These are phyloP conservation scores for Solanum bukasovii DNA, from an alignment of 257 asterid species.

Conservation along the genomic window DNA sequence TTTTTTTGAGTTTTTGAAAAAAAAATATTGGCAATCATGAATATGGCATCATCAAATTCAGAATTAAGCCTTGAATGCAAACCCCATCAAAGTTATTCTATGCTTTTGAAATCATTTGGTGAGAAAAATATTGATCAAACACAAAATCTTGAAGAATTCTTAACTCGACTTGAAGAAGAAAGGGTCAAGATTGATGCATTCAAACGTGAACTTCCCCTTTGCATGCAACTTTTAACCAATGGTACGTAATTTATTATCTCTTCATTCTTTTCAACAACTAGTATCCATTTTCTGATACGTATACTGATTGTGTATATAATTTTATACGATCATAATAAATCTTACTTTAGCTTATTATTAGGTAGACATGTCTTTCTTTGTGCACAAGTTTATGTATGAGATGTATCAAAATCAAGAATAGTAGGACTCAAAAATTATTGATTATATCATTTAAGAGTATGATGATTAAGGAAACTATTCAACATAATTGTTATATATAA, in stretches of 20 bases:
- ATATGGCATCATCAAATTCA: constrained; percentile 51
- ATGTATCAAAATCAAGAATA: not conserved
- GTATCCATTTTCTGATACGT: not conserved
- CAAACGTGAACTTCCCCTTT: constrained; percentile 96
- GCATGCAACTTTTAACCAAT: constrained; percentile 88
- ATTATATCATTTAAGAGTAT: not conserved
- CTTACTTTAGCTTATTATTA: not conserved
- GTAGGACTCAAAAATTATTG: not conserved
- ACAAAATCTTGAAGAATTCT: constrained; percentile 66
- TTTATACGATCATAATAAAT: not conserved
- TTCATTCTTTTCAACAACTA: not conserved
- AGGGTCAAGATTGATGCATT: constrained; percentile 90
- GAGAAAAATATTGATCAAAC: constrained; percentile 30
- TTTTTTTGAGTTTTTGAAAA: not conserved
- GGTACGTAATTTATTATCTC: constrained; percentile 28
- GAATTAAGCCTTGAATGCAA: constrained; percentile 73
- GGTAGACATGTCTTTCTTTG: constrained; percentile 12
- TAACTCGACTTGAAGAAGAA: constrained; percentile 81
- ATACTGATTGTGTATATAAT: not conserved
- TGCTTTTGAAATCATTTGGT: constrained; percentile 60
- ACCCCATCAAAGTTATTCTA: constrained; percentile 49
- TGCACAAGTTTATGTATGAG: constrained; percentile 3
- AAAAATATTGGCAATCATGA: constrained; percentile 14
- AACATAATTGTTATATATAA: not conserved
- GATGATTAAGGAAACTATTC: not conserved